A percentile compares a stretch with the other conserved stretches of the same genome.
Evolutionary conservation across 2,329 filamentous ascomycete species (phyloP).

Genomic region (Atkinsonella hypoxylon): DNA sequence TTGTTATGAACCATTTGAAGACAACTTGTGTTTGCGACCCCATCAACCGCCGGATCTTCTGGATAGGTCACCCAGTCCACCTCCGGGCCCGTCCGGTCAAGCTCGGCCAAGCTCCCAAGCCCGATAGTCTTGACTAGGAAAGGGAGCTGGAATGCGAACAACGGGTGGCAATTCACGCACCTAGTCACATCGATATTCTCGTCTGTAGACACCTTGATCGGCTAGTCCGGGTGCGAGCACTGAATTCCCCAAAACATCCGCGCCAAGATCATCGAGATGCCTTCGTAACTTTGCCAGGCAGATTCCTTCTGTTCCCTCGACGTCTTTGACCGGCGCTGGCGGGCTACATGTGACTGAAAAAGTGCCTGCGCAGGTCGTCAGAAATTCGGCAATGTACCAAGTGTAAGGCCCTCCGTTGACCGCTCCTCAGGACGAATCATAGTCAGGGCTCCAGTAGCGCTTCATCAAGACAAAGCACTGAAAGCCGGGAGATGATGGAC

Average conservation of each 20-base stretch:
- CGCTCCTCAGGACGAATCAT: no score
- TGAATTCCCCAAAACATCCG: conserved; percentile 12
- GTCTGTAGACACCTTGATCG: conserved; percentile 10
- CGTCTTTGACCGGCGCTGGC: conserved; percentile 9
- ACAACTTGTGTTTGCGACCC: conserved; percentile 10
- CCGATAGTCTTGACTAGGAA: conserved; percentile 6
- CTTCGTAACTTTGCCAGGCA: conserved; percentile 12
- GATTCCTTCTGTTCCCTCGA: conserved; percentile 11
- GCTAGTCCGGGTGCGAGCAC: conserved; percentile 10
- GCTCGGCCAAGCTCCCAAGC: conserved; percentile 15
- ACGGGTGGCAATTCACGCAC: conserved; percentile 15
- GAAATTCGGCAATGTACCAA: conserved; percentile 13
- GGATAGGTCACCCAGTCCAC: conserved; percentile 16
- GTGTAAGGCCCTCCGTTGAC: conserved; percentile 12
- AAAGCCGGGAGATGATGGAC: no score
- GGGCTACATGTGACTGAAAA: conserved; percentile 13
- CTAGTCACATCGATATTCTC: conserved; percentile 16
- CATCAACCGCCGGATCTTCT: not conserved
- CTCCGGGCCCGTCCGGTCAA: conserved; percentile 15
- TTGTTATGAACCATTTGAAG: conserved; percentile 23
- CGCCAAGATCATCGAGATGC: conserved; percentile 10
- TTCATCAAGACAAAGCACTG: no score
- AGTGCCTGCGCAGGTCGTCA: conserved; percentile 14
- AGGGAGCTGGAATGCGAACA: conserved; percentile 11
- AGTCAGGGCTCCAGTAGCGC: no score